Evolutionary conservation across 2,329 filamentous ascomycete genomes (phyloP), one percentile per base, ranked within the genome.

Genomic region (Trematosphaeria pertusa): DNA sequence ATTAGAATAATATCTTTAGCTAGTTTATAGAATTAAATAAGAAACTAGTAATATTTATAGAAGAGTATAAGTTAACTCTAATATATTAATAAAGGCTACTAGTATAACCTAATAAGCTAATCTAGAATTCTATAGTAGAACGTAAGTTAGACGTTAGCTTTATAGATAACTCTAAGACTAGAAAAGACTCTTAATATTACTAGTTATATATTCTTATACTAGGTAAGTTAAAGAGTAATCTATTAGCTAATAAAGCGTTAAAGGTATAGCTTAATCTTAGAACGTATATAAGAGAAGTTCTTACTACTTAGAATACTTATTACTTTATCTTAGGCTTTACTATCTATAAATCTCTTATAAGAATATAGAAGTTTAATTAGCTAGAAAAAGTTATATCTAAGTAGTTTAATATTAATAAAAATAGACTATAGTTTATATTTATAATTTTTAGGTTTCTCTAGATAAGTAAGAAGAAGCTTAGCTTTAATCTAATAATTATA

Each of bases 251-350:
- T 43, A 75, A 21, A 46, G 52, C 61, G 7, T 72, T 70, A 18
- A 50, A 56, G 45, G 50, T 51, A 33, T 58, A 45, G 52, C 51
- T 59, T 51, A 72, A 79, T 51, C 61, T 80, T n/a, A n/a, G n/a
- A n/a, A n/a, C n/a, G n/a, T n/a, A n/a, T n/a, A n/a, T n/a, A n/a
- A n/a, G n/a, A n/a, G 1, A 71, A 54, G 72, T 79, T 2, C 61
- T 80, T 12, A 59, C 68, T 34, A 51, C 54, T 37, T 40, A 61
- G 40, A 47, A 54, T 34, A 60, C 46, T 19, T 55, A 54, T 37
- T 52, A 57, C 37, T 81, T 79, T 50, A 70, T 77, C 42, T 56
- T 79, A 10, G 75, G 73, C 43, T 81, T 81, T 65, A 80, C 76
- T 3, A 47, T 81, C 10, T 81, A 69, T 44, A 67, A 74, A 50